Percentiles rank a stretch among this genome's conserved stretches.
These are phyloP conservation scores for Colletotrichum graminicola DNA, from an alignment of 2,329 filamentous ascomycete species.

Conservation along the genomic window DNA sequence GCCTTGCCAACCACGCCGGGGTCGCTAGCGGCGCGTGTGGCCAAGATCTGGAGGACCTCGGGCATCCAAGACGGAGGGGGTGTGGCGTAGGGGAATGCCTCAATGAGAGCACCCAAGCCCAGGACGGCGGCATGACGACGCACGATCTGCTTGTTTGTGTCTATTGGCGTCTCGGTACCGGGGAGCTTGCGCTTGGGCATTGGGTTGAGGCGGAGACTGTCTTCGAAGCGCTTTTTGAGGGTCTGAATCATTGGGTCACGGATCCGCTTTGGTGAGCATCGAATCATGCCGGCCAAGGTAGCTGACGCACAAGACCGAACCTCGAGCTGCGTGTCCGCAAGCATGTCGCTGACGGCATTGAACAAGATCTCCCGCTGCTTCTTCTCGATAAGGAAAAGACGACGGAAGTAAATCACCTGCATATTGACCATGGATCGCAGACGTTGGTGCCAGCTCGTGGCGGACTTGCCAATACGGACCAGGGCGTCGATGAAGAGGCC, in stretches of 20 bases:
- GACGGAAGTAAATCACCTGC: constrained; percentile 97
- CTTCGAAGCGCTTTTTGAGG: constrained; percentile 84
- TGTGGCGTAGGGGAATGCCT: constrained; percentile 95
- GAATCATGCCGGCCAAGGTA: constrained; percentile 96
- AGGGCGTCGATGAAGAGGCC: constrained; percentile 85
- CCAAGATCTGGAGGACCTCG: constrained; percentile 87
- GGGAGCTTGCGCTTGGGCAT: constrained; percentile 79
- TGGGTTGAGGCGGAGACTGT: constrained; percentile 83
- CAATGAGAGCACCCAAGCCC: constrained; percentile 89
- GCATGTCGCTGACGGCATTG: constrained; percentile 94
- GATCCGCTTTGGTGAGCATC: constrained; percentile 86
- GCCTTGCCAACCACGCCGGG: constrained; percentile 94
- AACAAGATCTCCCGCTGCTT: constrained; percentile 85
- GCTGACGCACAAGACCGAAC: constrained; percentile 93
- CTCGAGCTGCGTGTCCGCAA: constrained; percentile 91
- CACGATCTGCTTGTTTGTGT: constrained; percentile 82
- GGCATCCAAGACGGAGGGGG: constrained; percentile 96
- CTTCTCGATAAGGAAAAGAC: constrained; percentile 85
- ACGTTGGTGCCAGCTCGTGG: constrained; percentile 94
- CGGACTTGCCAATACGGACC: constrained; percentile 87
- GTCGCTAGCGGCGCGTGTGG: constrained; percentile 86
- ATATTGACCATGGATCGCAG: constrained; percentile 96
- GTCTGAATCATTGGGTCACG: constrained; percentile 82
- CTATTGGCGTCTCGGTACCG: constrained; percentile 77
- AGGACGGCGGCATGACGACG: constrained; percentile 90